Evolutionary conservation across 1,284 basidiomycete species (phyloP), one percentile per base, ranked within the genome.

Genomic region (Phaffia rhodozyma): DNA sequence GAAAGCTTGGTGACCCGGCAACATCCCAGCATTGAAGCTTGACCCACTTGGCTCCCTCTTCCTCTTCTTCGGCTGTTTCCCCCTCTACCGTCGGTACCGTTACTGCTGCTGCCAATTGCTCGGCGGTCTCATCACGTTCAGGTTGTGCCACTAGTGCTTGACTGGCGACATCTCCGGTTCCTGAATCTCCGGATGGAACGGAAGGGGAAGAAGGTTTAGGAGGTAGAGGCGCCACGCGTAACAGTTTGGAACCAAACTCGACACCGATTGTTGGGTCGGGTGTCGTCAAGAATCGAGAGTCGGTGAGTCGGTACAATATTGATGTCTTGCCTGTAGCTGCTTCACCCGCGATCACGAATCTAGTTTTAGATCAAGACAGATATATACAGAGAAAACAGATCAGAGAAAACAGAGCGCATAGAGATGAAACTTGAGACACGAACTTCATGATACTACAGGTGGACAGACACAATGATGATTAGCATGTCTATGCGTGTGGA

Each of bases 21-120:
- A 64, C 63, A 51, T 65, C 63, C 63, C 63, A 65, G 25, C 58
- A 47, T 51, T 65, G 63, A 5, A 55, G n/a, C 32, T 65, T 60
- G 13, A 65, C 58, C 30, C 49, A 27, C 48, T 65, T 65, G 23
- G 48, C 58, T 13, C 56, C 53, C 25, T 38, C 57, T 23, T 57
- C 61, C 16, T 57, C 61, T 23, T 21, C 48, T 11, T 58, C 57
- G 23, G 20, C 25, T 13, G 50, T 32, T 29, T 63, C 38, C 4
- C 38, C 57, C 9, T 29, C 50, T 16, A 2, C 49, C 5, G n/a
- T 18, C 5, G 49, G 27, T 3, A 38, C 18, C n/a, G 32, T 18
- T 58, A 30, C 53, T 29, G 53, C 4, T 55, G 29, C n/a, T 23
- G 55, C 3, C 30, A 25, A 9, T 21, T 27, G 55, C 21, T 32